Evolutionary conservation across 331 rosid genomes (phyloP).

Genomic region (Telfairia occidentalis): DNA sequence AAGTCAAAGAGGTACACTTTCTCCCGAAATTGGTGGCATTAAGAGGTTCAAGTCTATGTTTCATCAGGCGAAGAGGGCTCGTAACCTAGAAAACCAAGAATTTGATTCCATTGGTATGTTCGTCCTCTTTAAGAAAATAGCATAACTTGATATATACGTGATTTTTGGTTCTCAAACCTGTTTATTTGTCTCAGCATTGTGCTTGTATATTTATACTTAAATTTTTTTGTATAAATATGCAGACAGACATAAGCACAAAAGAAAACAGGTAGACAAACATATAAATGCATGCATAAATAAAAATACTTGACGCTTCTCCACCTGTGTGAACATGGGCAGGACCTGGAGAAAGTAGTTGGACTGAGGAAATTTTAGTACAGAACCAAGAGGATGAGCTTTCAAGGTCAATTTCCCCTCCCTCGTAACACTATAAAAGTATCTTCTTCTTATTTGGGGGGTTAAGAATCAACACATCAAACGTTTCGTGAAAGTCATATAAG

Average conservation of each 20-base stretch:
- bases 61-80: conserved; percentile 36
- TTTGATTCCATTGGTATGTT: conserved; percentile 25
- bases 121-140: conserved; percentile 32
- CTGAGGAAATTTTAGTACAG: conserved; percentile 38
- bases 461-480: neutral
- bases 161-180: conserved; percentile 15
- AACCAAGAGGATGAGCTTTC: conserved; percentile 53
- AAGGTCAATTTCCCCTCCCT: conserved; percentile 38
- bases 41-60: conserved; percentile 27
- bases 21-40: conserved; percentile 14
- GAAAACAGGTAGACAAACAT: neutral
- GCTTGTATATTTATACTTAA: neutral
- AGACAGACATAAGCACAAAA: neutral
- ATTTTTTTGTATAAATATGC: neutral
- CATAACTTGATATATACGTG: conserved; percentile 9
- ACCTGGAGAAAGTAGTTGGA: conserved; percentile 40
- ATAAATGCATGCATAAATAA: neutral
- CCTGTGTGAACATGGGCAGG: conserved; percentile 29
- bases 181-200: conserved; percentile 5
- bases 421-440: neutral
- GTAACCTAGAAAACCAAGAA: conserved; percentile 31
- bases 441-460: neutral
- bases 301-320: neutral
- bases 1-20: conserved; percentile 22
- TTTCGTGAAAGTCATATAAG: neutral